A percentile compares a stretch with the other conserved stretches of the same genome.
phyloP scores from a whole-genome alignment of 2,329 filamentous ascomycete species.

The Cladosporium austrohemisphaericum region DNA sequence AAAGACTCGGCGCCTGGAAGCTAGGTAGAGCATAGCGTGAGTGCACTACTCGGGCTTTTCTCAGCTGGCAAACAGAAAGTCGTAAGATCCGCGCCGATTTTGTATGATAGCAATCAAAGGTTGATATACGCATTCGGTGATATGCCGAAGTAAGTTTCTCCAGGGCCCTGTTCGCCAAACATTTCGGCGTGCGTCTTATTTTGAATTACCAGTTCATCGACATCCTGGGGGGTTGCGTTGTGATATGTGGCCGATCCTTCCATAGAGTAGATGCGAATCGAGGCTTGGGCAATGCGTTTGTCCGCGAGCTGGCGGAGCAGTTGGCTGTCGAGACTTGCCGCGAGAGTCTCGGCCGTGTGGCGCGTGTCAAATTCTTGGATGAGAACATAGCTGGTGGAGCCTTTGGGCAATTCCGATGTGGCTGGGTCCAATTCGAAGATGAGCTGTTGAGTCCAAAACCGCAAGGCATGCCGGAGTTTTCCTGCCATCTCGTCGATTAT shows the following conservation, averaged over 20 bases:
- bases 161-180: too few relatives aligned
- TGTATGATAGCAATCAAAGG: too few relatives aligned
- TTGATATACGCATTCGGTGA: too few relatives aligned
- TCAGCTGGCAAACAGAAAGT: too few relatives aligned
- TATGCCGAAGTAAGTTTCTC: too few relatives aligned
- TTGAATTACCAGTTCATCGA: too few relatives aligned
- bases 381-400: not conserved
- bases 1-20: too few relatives aligned
- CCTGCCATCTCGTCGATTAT: not conserved
- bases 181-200: too few relatives aligned
- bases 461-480: not conserved
- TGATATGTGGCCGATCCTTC: slow-evolving; percentile 5
- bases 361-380: slow-evolving; percentile 4
- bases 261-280: not conserved
- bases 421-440: slow-evolving; percentile 2
- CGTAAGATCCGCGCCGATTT: too few relatives aligned
- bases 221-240: not conserved
- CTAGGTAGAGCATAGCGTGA: too few relatives aligned
- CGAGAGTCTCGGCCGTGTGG: slow-evolving; percentile 2
- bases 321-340: not conserved
- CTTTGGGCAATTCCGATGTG: not conserved
- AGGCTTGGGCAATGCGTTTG: not conserved
- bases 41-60: too few relatives aligned
- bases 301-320: not conserved
- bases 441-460: not conserved